Evolutionary conservation across 495 filamentous ascomycete species (phyloP).

Genomic region (Aspergillus indologenus): DNA sequence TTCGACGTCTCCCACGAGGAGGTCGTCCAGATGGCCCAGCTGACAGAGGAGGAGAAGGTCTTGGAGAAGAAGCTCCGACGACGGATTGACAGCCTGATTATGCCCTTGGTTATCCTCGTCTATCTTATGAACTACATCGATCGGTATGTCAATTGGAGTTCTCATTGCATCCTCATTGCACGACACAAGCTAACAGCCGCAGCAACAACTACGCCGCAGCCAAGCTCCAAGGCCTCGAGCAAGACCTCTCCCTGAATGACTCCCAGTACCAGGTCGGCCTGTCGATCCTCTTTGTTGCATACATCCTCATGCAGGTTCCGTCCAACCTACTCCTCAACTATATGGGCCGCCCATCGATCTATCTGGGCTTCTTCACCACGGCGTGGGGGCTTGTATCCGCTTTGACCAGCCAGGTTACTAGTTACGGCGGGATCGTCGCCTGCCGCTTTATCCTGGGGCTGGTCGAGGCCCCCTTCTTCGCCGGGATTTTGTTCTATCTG

Average conservation of each 20-base stretch:
- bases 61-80: slow-evolving; percentile 46
- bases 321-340: slow-evolving; percentile 61
- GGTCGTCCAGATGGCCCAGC: slow-evolving; percentile 33
- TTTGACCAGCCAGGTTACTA: slow-evolving; percentile 50
- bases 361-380: slow-evolving; percentile 49
- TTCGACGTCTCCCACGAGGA: slow-evolving; percentile 37
- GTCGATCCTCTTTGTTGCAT: slow-evolving; percentile 53
- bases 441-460: slow-evolving; percentile 53
- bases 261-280: slow-evolving; percentile 48
- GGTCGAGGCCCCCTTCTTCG: slow-evolving; percentile 53
- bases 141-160: slow-evolving; percentile 40
- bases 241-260: slow-evolving; percentile 39
- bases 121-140: slow-evolving; percentile 60
- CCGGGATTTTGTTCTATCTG: slow-evolving; percentile 52
- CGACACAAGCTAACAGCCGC: slow-evolving; percentile 9
- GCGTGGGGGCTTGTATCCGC: slow-evolving; percentile 54
- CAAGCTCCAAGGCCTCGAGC: slow-evolving; percentile 50
- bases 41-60: slow-evolving; percentile 44
- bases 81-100: slow-evolving; percentile 51
- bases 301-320: slow-evolving; percentile 55
- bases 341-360: slow-evolving; percentile 47
- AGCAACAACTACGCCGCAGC: slow-evolving; percentile 58
- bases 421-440: slow-evolving; percentile 51
- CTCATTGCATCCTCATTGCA: background rate
- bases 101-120: slow-evolving; percentile 55